Evolutionary conservation across 805 yeast genomes (phyloP), one percentile per base, ranked within the genome.

Genomic region (Metschnikowia borealis): DNA sequence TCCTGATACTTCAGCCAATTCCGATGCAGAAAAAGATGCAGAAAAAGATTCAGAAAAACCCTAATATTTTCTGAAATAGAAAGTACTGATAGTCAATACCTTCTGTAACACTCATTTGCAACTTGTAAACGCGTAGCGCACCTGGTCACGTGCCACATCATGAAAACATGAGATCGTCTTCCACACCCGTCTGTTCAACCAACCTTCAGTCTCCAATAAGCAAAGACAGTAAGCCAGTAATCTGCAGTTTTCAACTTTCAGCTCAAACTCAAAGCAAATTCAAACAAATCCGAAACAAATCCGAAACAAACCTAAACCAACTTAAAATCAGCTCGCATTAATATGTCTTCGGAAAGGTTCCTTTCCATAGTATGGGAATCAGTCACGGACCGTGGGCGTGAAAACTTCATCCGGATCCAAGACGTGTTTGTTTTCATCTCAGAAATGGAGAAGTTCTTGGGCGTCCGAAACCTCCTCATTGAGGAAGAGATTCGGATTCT

Each of bases 351-450:
- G 3, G 48, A 45, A n/a, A 31, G 29, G 29, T 23, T 45, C 8
- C 37, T 53, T 23, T 49, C 50, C 36, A 50, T 57, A 10, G 46
- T 55, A 26, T 57, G 60, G 60, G 34, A 41, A 36, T 45, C 23
- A 11, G 50, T 44, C 23, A 23, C 46, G 6, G 40, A 34, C 13
- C 37, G 41, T 18, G 29, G 38, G 6, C 29, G 33, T 5, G 20
- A 29, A 6, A 48, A 51, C 32, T 53, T 26, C 23, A 47, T 55
- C 20, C 47, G 48, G 7, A 46, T 48, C 33, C 35, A 46, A 6
- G 55, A 51, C 20, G 49, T 54, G 11, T 44, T 46, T 6, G 47
- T 35, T 3, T 38, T 57, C 6, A 47, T 57, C 21, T 29, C 46
- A 13, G 56, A 54, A 35, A 39, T 57, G 17, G 55, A 55, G 32